These are phyloP conservation scores for Moricandia moricandioides DNA, from an alignment of 345 rosid genomes.

Conservation along the genomic window DNA sequence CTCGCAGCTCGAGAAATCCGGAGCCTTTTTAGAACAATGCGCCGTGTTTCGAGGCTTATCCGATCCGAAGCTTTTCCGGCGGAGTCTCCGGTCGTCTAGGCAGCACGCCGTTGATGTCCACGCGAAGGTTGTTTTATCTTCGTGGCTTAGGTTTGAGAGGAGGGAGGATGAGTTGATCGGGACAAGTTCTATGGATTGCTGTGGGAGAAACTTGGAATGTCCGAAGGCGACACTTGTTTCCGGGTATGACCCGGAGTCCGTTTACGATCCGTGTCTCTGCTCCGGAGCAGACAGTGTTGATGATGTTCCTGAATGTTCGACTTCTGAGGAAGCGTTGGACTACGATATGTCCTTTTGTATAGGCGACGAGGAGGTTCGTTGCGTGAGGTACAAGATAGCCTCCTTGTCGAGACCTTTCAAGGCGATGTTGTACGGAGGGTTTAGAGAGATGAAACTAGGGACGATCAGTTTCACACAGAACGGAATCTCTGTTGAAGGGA, in stretches of 20 bases:
- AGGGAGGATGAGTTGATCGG: constrained; percentile 80
- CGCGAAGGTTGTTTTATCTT: constrained; percentile 61
- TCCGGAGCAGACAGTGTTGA: constrained; percentile 29
- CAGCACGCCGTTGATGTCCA: constrained; percentile 73
- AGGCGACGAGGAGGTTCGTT: constrained; percentile 66
- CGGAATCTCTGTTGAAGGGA: constrained; percentile 54
- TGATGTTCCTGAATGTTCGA: constrained; percentile 48
- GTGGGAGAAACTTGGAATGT: constrained; percentile 71
- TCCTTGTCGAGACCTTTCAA: constrained; percentile 62
- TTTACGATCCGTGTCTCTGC: constrained; percentile 57
- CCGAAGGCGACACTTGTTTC: constrained; percentile 61
- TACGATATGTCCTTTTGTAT: constrained; percentile 65
- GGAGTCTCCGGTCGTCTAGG: constrained; percentile 61
- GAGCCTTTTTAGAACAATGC: constrained; percentile 58
- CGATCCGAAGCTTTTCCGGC: constrained; percentile 68
- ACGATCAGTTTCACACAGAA: constrained; percentile 60
- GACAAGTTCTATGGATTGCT: constrained; percentile 61
- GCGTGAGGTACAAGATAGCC: constrained; percentile 57
- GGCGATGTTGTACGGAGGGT: constrained; percentile 72
- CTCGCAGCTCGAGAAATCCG: constrained; percentile 52
- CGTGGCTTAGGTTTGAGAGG: constrained; percentile 86
- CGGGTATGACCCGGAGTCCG: constrained; percentile 67
- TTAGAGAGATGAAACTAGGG: constrained; percentile 54
- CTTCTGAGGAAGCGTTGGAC: constrained; percentile 44
- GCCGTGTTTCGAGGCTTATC: constrained; percentile 55